A percentile compares a stretch with the other conserved stretches of the same genome.
These are phyloP conservation scores for Ophiosphaerella herpotricha DNA, from an alignment of 2,329 filamentous ascomycete genomes.

Conservation along the genomic window DNA sequence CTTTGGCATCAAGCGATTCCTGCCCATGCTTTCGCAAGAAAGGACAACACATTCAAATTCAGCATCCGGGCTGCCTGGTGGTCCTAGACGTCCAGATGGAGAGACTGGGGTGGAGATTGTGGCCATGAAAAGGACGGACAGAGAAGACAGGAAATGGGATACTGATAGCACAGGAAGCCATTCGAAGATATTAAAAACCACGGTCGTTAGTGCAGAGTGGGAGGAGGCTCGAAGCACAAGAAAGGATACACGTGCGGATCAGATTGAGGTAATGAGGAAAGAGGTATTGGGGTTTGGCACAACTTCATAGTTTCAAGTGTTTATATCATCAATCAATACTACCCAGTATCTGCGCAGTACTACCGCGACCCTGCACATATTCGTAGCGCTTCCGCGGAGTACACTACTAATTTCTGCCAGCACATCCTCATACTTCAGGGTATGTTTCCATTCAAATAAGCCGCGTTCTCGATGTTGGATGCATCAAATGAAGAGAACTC, in stretches of 20 bases:
- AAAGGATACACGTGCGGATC: slow-evolving; percentile 20
- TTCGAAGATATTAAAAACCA: slow-evolving; percentile 44
- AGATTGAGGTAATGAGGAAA: slow-evolving; percentile 25
- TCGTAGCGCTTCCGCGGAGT: no score
- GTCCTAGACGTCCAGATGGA: slow-evolving; percentile 35
- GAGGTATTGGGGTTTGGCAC: no score
- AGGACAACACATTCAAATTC: slow-evolving; percentile 38
- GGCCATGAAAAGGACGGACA: slow-evolving; percentile 17
- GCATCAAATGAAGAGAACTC: no score
- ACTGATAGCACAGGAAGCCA: slow-evolving; percentile 39
- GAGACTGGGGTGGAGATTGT: slow-evolving; percentile 39
- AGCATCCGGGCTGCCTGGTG: slow-evolving; percentile 41
- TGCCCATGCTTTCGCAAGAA: slow-evolving; percentile 35
- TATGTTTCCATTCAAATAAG: no score
- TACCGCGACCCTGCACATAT: no score
- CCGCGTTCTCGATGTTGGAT: no score
- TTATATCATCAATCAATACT: not conserved
- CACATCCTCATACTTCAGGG: no score
- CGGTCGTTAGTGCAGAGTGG: slow-evolving; percentile 42
- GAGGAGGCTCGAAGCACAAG: slow-evolving; percentile 32
- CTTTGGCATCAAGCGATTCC: slow-evolving; percentile 30
- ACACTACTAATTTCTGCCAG: no score
- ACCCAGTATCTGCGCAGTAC: not conserved
- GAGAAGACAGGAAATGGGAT: slow-evolving; percentile 36
- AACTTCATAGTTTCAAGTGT: no score